These are phyloP conservation scores for Cardamine resedifolia DNA, from an alignment of 345 rosid genomes.

Conservation along the genomic window DNA sequence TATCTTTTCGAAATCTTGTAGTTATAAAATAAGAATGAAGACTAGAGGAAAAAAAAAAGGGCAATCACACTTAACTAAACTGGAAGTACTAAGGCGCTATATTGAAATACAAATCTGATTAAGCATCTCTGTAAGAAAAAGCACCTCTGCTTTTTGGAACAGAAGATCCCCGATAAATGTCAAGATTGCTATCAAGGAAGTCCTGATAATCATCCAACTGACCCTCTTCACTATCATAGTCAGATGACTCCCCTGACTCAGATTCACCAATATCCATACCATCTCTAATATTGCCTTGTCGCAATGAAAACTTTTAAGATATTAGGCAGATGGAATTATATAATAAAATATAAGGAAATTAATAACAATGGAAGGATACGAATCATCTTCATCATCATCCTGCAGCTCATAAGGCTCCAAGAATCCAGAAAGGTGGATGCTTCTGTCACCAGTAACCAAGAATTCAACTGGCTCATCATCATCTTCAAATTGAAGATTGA, in stretches of 20 bases:
- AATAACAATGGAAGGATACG: constrained; percentile 62
- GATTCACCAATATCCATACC: constrained; percentile 61
- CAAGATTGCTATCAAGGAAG: constrained; percentile 46
- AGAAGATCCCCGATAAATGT: constrained; percentile 38
- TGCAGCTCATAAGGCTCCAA: constrained; percentile 55
- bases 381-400: constrained; percentile 47
- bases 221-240: constrained; percentile 63
- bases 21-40: background rate
- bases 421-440: constrained; percentile 90
- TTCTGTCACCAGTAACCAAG: constrained; percentile 67
- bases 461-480: constrained; percentile 73
- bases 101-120: background rate
- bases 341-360: too few relatives aligned
- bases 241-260: constrained; percentile 63
- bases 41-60: background rate
- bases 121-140: background rate
- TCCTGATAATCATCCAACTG: constrained; percentile 41
- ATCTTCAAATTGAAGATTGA: constrained; percentile 74
- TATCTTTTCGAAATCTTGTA: background rate
- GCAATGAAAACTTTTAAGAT: constrained; percentile 38
- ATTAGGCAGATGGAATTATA: background rate
- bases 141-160: constrained; percentile 82
- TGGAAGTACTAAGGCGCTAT: background rate
- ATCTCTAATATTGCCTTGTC: constrained; percentile 51
- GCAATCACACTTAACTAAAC: background rate